Conservation (phyloP, 164 flowering plant species). For the Saururus chinensis region DNA sequence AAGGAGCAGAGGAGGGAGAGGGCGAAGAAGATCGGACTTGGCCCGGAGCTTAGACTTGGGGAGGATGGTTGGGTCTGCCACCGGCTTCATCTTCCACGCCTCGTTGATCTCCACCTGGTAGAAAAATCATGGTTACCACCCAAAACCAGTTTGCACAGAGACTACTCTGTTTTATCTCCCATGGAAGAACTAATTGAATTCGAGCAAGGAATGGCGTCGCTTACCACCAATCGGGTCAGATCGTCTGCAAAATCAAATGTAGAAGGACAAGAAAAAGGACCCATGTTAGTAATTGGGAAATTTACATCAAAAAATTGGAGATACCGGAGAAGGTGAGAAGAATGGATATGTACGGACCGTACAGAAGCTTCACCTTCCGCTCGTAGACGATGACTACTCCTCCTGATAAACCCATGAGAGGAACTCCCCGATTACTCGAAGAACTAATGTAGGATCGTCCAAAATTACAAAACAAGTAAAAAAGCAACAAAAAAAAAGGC, state of each 20-base stretch:
- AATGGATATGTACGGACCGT: conserved; percentile 31
- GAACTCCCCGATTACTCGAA: too few relatives aligned
- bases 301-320: too few relatives aligned
- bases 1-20: neutral
- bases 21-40: conserved; percentile 53
- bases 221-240: conserved; percentile 68
- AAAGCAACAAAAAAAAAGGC: too few relatives aligned
- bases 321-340: too few relatives aligned
- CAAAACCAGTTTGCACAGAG: too few relatives aligned
- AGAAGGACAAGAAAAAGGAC: conserved; percentile 4
- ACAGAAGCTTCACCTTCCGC: conserved; percentile 80
- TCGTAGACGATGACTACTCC: conserved; percentile 91
- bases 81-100: conserved; percentile 70
- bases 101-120: conserved; percentile 65
- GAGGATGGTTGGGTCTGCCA: conserved; percentile 57
- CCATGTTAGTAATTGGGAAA: neutral
- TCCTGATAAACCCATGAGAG: conserved; percentile 25
- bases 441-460: too few relatives aligned
- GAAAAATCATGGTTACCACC: neutral
- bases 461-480: too few relatives aligned
- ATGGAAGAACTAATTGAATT: neutral
- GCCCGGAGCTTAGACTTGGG: conserved; percentile 82
- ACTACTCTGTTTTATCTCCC: too few relatives aligned
- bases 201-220: neutral
- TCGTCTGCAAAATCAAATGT: conserved; percentile 46